Evolutionary conservation across 202 grass and related monocot genomes (phyloP).

Genomic region (Carex arenaria): DNA sequence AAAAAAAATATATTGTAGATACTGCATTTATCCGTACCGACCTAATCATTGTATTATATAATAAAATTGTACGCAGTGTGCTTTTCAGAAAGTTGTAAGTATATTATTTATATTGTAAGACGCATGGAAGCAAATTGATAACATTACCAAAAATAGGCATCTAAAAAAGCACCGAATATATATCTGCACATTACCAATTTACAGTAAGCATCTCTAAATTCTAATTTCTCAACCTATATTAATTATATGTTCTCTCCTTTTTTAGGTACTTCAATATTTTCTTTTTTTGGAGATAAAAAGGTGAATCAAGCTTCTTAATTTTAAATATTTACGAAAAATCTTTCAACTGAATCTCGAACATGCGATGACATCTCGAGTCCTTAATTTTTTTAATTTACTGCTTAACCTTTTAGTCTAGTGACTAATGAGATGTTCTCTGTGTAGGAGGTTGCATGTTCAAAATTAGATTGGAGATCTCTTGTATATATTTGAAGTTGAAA

Average conservation of each 20-base stretch:
- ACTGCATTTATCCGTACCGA: not conserved
- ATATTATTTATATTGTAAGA: not conserved
- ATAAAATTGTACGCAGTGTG: not conserved
- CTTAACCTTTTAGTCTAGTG: too few relatives aligned
- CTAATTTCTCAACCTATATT: not conserved
- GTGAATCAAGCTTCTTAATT: too few relatives aligned
- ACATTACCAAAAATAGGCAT: not conserved
- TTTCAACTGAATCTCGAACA: too few relatives aligned
- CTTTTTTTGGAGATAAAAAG: too few relatives aligned
- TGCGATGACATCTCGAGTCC: too few relatives aligned
- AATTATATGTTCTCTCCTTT: not conserved
- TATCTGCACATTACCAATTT: not conserved
- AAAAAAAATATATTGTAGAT: not conserved
- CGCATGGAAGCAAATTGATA: not conserved
- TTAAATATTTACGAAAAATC: too few relatives aligned
- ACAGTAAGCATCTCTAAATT: not conserved
- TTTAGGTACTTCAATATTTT: not conserved
- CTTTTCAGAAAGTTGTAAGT: not conserved
- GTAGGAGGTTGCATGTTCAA: too few relatives aligned
- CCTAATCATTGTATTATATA: not conserved
- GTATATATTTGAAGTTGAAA: too few relatives aligned
- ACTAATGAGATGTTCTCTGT: too few relatives aligned
- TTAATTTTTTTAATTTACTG: not conserved
- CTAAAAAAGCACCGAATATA: slow-evolving; percentile 3
- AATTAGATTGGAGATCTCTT: too few relatives aligned